Percentiles rank a stretch among this genome's conserved stretches.
Evolutionary conservation across 2,329 filamentous ascomycete species (phyloP).

Genomic region (Fusarium dlaminii): DNA sequence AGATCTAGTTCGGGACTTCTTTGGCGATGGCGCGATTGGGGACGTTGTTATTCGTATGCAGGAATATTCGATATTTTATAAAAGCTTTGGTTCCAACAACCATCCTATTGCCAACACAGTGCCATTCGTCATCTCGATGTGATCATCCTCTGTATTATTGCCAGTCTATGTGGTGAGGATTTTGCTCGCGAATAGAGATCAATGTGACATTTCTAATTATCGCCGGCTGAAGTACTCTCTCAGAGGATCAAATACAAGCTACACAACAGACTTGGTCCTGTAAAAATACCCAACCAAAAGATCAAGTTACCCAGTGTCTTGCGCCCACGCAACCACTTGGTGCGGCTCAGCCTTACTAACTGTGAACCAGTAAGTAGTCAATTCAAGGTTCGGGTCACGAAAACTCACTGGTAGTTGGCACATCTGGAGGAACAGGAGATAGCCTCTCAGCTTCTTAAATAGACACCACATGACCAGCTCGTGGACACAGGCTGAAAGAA

Average conservation of each 20-base stretch:
- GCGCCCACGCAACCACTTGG: constrained; percentile 69
- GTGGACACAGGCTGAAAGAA: constrained; percentile 75
- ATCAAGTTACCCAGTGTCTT: constrained; percentile 75
- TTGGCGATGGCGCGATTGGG: constrained; percentile 16
- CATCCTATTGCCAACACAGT: neutral
- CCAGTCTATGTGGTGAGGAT: neutral
- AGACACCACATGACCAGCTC: constrained; percentile 84
- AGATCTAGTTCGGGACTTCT: constrained; percentile 23
- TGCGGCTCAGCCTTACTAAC: constrained; percentile 73
- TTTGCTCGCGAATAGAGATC: neutral
- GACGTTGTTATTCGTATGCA: constrained; percentile 13
- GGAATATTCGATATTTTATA: constrained; percentile 24
- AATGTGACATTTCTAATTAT: neutral
- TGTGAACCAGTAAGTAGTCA: constrained; percentile 33
- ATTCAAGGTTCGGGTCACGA: neutral
- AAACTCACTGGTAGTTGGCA: constrained; percentile 70
- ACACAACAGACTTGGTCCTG: constrained; percentile 74
- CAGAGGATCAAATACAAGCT: constrained; percentile 68
- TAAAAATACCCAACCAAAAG: constrained; percentile 83
- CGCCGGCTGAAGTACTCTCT: neutral
- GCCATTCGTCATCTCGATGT: neutral
- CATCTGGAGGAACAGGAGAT: constrained; percentile 78
- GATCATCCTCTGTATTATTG: neutral
- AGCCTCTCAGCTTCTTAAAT: constrained; percentile 80
- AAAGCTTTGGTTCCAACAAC: constrained; percentile 5